phyloP scores from a whole-genome alignment of 495 filamentous ascomycete species.

The Trichoderma erinaceum region DNA sequence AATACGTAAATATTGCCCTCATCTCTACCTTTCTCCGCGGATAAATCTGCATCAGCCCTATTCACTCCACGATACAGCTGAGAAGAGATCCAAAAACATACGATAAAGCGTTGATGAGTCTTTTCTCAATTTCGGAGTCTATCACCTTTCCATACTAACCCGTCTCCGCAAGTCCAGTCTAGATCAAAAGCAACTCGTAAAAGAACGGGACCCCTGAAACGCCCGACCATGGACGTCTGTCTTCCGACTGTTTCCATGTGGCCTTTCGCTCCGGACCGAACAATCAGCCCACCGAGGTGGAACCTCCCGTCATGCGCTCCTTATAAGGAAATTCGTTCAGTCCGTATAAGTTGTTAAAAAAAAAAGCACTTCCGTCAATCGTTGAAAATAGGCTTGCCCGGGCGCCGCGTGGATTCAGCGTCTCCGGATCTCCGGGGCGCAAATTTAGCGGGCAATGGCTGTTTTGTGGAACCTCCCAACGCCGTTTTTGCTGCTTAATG shows the following conservation, averaged over 20 bases:
- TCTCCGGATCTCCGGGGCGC: slow-evolving; percentile 7
- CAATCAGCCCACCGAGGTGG: slow-evolving; percentile 6
- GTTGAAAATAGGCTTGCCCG: neutral
- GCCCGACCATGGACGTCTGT: neutral
- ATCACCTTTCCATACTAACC: too few relatives aligned
- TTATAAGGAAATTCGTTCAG: neutral
- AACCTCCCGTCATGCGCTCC: neutral
- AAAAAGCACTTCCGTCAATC: neutral
- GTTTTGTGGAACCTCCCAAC: neutral
- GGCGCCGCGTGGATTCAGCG: neutral
- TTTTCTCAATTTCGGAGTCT: too few relatives aligned
- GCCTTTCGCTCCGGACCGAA: neutral
- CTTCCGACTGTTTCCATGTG: slow-evolving; percentile 7
- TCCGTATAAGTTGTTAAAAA: neutral
- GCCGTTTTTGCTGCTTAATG: neutral
- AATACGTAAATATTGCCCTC: too few relatives aligned
- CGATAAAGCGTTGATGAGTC: too few relatives aligned
- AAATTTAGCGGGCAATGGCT: neutral
- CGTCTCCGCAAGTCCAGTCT: too few relatives aligned
- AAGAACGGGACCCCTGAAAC: neutral
- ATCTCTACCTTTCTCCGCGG: too few relatives aligned
- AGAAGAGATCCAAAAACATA: too few relatives aligned
- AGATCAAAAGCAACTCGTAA: too few relatives aligned
- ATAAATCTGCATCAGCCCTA: too few relatives aligned
- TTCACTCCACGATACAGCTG: too few relatives aligned